Conservation (phyloP, 495 filamentous ascomycete genomes). For the Neurospora sp. region DNA sequence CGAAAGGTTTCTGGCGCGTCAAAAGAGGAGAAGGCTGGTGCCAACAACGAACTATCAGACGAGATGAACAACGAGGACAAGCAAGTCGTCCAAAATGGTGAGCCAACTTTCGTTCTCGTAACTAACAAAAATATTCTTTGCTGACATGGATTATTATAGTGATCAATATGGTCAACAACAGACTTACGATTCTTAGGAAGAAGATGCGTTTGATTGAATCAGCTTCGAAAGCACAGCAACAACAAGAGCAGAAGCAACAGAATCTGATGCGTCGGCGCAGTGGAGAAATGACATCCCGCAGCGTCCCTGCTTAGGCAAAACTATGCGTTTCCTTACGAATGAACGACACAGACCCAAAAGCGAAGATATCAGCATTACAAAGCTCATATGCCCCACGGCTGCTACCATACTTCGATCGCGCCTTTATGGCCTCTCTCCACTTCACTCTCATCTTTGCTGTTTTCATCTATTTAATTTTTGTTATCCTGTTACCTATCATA, state of each 20-base stretch:
- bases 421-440: not conserved
- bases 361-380: not conserved
- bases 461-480: not conserved
- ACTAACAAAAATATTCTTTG: not conserved
- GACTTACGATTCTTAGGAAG: slow-evolving; percentile 31
- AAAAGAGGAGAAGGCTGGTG: slow-evolving; percentile 32
- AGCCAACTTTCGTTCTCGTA: not conserved
- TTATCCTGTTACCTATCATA: slow-evolving; percentile 1
- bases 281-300: slow-evolving; percentile 34
- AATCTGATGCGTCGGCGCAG: slow-evolving; percentile 29
- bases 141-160: slow-evolving; percentile 20
- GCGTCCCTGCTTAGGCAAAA: slow-evolving; percentile 26
- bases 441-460: not conserved
- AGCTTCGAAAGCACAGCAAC: slow-evolving; percentile 27
- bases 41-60: slow-evolving; percentile 37
- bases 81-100: slow-evolving; percentile 59
- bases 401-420: not conserved
- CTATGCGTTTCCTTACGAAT: slow-evolving; percentile 5
- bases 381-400: slow-evolving; percentile 14
- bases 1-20: slow-evolving; percentile 25
- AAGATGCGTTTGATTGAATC: slow-evolving; percentile 33
- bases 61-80: slow-evolving; percentile 65
- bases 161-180: slow-evolving; percentile 34
- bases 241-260: slow-evolving; percentile 20
- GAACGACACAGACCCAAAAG: not conserved